Evolutionary conservation across 2,329 filamentous ascomycete genomes (phyloP).

Genomic region (Chaetothyriales sp.): DNA sequence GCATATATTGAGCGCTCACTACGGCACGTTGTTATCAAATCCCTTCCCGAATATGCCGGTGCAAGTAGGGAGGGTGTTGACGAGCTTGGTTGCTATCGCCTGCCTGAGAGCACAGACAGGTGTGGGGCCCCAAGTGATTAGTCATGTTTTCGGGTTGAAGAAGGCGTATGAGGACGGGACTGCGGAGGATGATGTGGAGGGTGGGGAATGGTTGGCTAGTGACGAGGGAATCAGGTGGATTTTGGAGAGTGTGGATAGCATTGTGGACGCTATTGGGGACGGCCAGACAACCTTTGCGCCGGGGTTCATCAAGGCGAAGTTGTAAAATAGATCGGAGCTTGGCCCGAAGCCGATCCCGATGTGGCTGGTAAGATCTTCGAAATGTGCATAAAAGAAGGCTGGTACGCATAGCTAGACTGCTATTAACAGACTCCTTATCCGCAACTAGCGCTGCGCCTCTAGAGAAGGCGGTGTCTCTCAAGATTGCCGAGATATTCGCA

Average conservation of each 20-base stretch:
- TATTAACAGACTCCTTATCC: too few species aligned
- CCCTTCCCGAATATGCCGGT: conserved; percentile 39
- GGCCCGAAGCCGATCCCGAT: background rate
- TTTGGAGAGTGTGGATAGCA: conserved; percentile 46
- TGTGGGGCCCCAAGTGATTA: conserved; percentile 68
- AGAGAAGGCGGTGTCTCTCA: too few species aligned
- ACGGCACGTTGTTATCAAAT: conserved; percentile 59
- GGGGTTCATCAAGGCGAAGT: conserved; percentile 29
- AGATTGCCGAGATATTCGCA: too few species aligned
- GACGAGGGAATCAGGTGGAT: conserved; percentile 55
- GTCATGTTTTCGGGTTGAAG: conserved; percentile 65
- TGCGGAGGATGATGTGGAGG: conserved; percentile 38
- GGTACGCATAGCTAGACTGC: too few species aligned
- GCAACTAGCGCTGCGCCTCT: too few species aligned
- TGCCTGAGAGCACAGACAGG: conserved; percentile 68
- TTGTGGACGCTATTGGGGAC: conserved; percentile 39
- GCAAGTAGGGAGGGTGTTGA: conserved; percentile 55
- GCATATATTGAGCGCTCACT: conserved; percentile 62
- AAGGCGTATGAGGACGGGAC: conserved; percentile 61
- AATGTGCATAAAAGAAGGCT: too few species aligned
- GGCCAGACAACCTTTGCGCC: conserved; percentile 43
- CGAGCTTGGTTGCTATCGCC: conserved; percentile 58
- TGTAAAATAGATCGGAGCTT: conserved; percentile 20
- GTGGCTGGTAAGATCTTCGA: background rate
- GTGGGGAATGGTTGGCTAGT: conserved; percentile 47